These are phyloP conservation scores for Xeromyces bisporus DNA, from an alignment of 495 filamentous ascomycete genomes.

Conservation along the genomic window DNA sequence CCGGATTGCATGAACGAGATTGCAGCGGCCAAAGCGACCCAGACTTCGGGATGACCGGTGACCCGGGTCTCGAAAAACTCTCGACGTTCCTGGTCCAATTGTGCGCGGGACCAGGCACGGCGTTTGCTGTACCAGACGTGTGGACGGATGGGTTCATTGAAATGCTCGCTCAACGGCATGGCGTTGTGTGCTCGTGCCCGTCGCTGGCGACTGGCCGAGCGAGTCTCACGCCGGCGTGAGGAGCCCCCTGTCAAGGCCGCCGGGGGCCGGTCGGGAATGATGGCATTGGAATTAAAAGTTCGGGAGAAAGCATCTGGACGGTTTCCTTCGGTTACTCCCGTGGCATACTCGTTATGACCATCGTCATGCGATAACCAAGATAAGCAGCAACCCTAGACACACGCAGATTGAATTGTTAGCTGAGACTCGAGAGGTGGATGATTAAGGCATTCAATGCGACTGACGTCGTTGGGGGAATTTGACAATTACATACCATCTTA, in stretches of 20 bases:
- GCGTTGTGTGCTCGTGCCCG: neutral
- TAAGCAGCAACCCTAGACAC: constrained; percentile 24
- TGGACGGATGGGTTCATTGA: constrained; percentile 31
- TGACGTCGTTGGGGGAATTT: too few relatives aligned
- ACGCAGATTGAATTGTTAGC: constrained; percentile 1
- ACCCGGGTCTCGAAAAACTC: constrained; percentile 80
- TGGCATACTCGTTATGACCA: constrained; percentile 7
- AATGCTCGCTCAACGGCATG: constrained; percentile 26
- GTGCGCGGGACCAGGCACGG: constrained; percentile 32
- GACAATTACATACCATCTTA: constrained; percentile 23
- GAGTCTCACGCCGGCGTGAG: constrained; percentile 4
- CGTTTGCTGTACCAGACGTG: constrained; percentile 36
- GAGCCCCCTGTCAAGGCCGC: constrained; percentile 3
- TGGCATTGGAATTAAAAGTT: constrained; percentile 2
- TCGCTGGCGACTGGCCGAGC: constrained; percentile 5
- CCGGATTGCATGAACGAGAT: constrained; percentile 43
- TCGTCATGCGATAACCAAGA: constrained; percentile 21
- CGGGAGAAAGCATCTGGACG: constrained; percentile 4
- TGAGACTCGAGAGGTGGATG: constrained; percentile 1
- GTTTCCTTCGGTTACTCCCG: constrained; percentile 7
- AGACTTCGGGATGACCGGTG: constrained; percentile 57
- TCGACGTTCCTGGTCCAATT: constrained; percentile 31
- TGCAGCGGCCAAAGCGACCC: constrained; percentile 53
- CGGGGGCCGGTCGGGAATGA: constrained; percentile 3
- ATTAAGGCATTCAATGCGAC: constrained; percentile 1